Percentiles rank a stretch among this genome's conserved stretches.
Evolutionary conservation across 2,329 filamentous ascomycete genomes (phyloP).

Genomic region (Penicillium polonicum): DNA sequence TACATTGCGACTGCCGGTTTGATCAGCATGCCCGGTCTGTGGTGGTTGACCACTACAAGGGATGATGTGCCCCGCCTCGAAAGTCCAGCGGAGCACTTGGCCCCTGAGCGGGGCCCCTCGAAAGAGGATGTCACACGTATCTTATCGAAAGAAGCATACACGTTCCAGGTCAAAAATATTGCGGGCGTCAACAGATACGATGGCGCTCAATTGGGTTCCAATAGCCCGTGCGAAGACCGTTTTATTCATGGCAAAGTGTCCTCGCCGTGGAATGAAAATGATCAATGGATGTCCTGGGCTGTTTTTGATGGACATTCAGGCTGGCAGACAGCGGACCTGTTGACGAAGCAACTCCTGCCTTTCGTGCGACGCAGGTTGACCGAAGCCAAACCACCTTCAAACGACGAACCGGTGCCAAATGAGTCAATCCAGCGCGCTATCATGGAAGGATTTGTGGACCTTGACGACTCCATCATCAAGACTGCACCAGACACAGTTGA

Average conservation of each 20-base stretch:
- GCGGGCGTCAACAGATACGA: slow-evolving; percentile 27
- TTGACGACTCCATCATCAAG: slow-evolving; percentile 30
- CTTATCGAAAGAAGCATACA: slow-evolving; percentile 26
- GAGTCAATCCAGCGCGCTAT: slow-evolving; percentile 26
- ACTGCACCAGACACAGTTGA: slow-evolving; percentile 16
- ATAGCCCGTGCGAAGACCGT: slow-evolving; percentile 37
- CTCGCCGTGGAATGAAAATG: slow-evolving; percentile 22
- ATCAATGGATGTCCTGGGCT: slow-evolving; percentile 37
- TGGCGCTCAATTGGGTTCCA: slow-evolving; percentile 34
- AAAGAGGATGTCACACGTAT: slow-evolving; percentile 23
- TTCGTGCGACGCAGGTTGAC: slow-evolving; percentile 21
- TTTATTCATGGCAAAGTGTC: slow-evolving; percentile 28
- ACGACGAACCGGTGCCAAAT: slow-evolving; percentile 2
- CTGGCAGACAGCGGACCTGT: slow-evolving; percentile 27
- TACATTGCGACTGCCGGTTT: slow-evolving; percentile 14
- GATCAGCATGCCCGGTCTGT: slow-evolving; percentile 17
- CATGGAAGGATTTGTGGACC: slow-evolving; percentile 21
- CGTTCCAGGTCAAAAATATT: slow-evolving; percentile 18
- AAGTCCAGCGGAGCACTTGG: slow-evolving; percentile 9
- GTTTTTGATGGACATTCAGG: slow-evolving; percentile 45
- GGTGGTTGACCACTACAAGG: slow-evolving; percentile 17
- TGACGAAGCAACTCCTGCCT: slow-evolving; percentile 24
- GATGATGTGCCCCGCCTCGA: slow-evolving; percentile 22
- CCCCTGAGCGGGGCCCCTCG: slow-evolving; percentile 13
- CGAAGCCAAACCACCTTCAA: slow-evolving; percentile 10